Evolutionary conservation across 2,329 filamentous ascomycete species (phyloP), one percentile per base, ranked within the genome.

Genomic region (Triangularia setosa): DNA sequence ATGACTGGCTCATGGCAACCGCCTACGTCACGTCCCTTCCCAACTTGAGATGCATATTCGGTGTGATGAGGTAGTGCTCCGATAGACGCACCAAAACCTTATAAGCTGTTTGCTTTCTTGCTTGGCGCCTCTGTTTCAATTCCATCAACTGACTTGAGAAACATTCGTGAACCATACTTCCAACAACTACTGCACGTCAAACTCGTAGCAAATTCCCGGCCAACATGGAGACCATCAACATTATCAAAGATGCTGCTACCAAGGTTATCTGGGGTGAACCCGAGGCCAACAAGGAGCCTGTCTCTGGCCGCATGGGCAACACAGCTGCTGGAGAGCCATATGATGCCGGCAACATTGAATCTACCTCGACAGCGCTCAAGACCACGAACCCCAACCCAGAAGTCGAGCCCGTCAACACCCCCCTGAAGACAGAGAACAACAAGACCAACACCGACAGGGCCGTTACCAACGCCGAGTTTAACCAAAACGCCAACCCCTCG

Each of bases 301-400:
- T 93, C 54, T 90, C 90, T 21, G 92, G 92, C 23, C 79, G 86
- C 60, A 79, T 83, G 64, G 92, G 92, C 44, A 79, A 89, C 73
- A 89, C 90, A 4, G 82, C 83, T 24, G 82, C 81, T 53, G 86
- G 84, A 12, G 88, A 94, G 74, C 92, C 92, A 0, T 96, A 88
- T 71, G 92, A 95, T 73, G 86, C 87, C 64, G 92, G 92, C 58
- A 95, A 95, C 75, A 78, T 85, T n/a, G 58, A 60, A 53, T 60
- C 58, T 3, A 27, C 14, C 27, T 53, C 40, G 2, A 53, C 58
- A 2, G 58, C 58, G 6, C 58, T 60, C 58, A 60, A 60, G 40
- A 60, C 58, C 24, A 60, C 58, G 7, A 23, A 40, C 27, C 58
- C 58, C 25, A 60, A 60, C 40, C 58, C 58, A 2, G 58, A 60